Evolutionary conservation across 805 yeast genomes (phyloP), one percentile per base, ranked within the genome.

Genomic region (Saccharomycodes ludwigii): DNA sequence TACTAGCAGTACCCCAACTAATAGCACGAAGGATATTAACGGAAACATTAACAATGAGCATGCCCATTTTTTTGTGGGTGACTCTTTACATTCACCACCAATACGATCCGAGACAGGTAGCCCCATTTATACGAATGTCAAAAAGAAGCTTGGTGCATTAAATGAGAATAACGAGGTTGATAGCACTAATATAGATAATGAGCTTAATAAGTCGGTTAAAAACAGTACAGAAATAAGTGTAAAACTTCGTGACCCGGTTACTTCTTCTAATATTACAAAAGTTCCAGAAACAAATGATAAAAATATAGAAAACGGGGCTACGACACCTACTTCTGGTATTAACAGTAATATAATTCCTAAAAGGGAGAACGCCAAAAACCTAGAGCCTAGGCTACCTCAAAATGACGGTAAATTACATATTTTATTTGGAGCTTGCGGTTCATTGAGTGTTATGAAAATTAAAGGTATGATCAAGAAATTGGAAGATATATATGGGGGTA

Each of bases 371-470:
- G 52, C 65, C 9, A 50, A 50, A 24, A 71, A 71, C 41, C 58
- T 71, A 28, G 86, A 79, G 46, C 72, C 77, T 3, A 62, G 78
- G 8, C 55, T 75, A 37, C 78, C 79, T 3, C 71, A 78, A 52
- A 93, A 84, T 50, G 96, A 85, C 54, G 88, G 84, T 9, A 85
- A 84, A 50, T 65, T 82, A 37, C 96, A 85, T 57, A 75, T 85
- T 24, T 60, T 85, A 36, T 61, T 85, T 37, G 95, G 91, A 9
- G 85, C 85, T 21, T 83, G 94, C 19, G 96, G 96, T 3, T 76
- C 91, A 4, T 76, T 83, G 18, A 88, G 93, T 15, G 76, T 88
- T 3, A 70, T 76, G 38, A 83, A 85, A 53, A 73, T 85, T 29
- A 83, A 85, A 18, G 46, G 70, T 40, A 80, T 86, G 33, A 76